Percentiles rank a stretch among this genome's conserved stretches.
phyloP scores from a whole-genome alignment of 257 asterid genomes.

The Marsdenia floribunda region DNA sequence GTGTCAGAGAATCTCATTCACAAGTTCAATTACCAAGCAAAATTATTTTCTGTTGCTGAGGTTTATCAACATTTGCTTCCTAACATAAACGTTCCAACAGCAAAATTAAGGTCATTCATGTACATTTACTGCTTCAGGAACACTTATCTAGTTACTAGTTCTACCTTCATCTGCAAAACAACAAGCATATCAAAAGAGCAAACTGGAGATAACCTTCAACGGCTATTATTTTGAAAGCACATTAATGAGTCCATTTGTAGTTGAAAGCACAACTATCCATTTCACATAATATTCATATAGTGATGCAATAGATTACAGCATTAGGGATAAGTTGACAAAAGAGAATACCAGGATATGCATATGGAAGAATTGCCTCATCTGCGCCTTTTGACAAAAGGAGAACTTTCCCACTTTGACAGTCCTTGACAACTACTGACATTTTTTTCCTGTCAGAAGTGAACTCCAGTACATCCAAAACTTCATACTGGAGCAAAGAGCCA shows the following conservation, averaged over 20 bases:
- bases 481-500: constrained; percentile 62
- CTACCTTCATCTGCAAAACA: neutral
- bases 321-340: constrained; percentile 9
- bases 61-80: neutral
- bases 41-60: neutral
- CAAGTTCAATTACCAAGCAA: neutral
- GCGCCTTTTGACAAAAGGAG: constrained; percentile 92
- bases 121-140: neutral
- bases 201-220: neutral
- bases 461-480: constrained; percentile 86
- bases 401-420: constrained; percentile 56
- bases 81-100: neutral
- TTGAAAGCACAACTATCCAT: neutral
- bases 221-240: constrained; percentile 1
- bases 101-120: neutral
- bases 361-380: constrained; percentile 89
- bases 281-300: constrained; percentile 6
- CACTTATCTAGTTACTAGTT: neutral
- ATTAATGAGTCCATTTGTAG: neutral
- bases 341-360: constrained; percentile 58
- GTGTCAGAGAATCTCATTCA: neutral
- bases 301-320: neutral
- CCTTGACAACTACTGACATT: constrained; percentile 91
- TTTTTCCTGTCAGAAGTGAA: constrained; percentile 95
- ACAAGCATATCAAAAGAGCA: neutral